A percentile compares a stretch with the other conserved stretches of the same genome.
Evolutionary conservation across 2,329 filamentous ascomycete genomes (phyloP).

Genomic region (Clonostachys solani): DNA sequence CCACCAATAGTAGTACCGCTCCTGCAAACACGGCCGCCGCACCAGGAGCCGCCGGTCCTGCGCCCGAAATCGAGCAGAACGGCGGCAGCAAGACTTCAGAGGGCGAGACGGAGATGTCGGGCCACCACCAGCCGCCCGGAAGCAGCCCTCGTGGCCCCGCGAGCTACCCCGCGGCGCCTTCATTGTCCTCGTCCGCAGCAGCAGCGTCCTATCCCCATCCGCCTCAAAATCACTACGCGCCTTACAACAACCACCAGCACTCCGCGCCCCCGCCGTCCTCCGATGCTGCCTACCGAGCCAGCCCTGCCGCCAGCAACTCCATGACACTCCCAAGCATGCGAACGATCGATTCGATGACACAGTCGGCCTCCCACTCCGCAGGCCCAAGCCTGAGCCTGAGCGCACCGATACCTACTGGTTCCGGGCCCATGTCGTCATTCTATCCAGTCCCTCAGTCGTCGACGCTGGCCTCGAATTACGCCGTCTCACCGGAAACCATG

Average conservation of each 20-base stretch:
- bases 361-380: not conserved
- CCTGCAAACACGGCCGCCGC: not conserved
- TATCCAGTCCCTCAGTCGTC: constrained; percentile 11
- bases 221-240: constrained; percentile 31
- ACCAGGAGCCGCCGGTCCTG: not conserved
- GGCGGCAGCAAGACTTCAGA: not conserved
- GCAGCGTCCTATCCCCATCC: too few species aligned
- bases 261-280: constrained; percentile 10
- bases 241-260: constrained; percentile 30
- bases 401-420: not conserved
- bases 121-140: not conserved
- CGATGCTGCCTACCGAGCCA: constrained; percentile 2
- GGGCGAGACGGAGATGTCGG: not conserved
- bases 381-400: not conserved
- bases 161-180: not conserved
- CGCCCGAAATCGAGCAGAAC: not conserved
- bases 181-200: constrained; percentile 14
- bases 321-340: constrained; percentile 35
- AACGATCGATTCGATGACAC: constrained; percentile 25
- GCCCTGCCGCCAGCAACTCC: constrained; percentile 17
- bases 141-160: not conserved
- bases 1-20: not conserved
- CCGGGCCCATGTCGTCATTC: not conserved
- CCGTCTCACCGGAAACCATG: constrained; percentile 36
- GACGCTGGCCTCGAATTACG: constrained; percentile 27